Conservation (phyloP, 2,329 filamentous ascomycete genomes). For the Penicillium italicum region DNA sequence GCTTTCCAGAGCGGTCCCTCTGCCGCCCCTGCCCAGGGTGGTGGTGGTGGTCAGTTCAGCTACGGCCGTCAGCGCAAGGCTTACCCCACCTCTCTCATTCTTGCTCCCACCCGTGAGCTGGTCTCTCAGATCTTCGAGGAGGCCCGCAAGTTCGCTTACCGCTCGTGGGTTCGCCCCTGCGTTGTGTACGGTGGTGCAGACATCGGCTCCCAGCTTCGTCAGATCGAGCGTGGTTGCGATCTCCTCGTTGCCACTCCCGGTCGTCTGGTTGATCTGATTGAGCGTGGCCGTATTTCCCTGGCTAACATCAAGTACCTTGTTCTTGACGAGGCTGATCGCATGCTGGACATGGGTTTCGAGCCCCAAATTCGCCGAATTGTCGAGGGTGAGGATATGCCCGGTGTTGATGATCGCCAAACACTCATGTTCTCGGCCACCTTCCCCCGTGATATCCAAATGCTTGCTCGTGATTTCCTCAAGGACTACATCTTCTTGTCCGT, state of each 20-base stretch:
- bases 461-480: slow-evolving; percentile 96
- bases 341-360: slow-evolving; percentile 99
- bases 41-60: slow-evolving; percentile 53
- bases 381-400: slow-evolving; percentile 96
- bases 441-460: slow-evolving; percentile 98
- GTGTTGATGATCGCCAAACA: slow-evolving; percentile 78
- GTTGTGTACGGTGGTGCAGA: slow-evolving; percentile 99
- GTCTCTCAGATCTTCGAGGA: slow-evolving; percentile 99
- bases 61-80: slow-evolving; percentile 96
- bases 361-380: slow-evolving; percentile 98
- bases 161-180: slow-evolving; percentile 96
- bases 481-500: slow-evolving; percentile 99
- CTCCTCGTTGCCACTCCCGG: slow-evolving; percentile 94
- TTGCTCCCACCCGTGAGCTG: slow-evolving; percentile 95
- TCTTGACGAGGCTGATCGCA: slow-evolving; percentile 98
- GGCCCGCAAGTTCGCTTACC: slow-evolving; percentile 95
- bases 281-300: slow-evolving; percentile 96
- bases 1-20: slow-evolving; percentile 88
- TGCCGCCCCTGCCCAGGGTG: slow-evolving; percentile 55
- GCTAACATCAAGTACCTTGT: slow-evolving; percentile 99
- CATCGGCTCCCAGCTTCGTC: slow-evolving; percentile 94
- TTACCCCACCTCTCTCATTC: slow-evolving; percentile 90
- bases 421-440: slow-evolving; percentile 99
- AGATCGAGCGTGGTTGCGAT: slow-evolving; percentile 97
- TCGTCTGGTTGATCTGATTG: slow-evolving; percentile 95